Evolutionary conservation across 495 filamentous ascomycete genomes (phyloP).

Genomic region (Hypoxylon intermedium): DNA sequence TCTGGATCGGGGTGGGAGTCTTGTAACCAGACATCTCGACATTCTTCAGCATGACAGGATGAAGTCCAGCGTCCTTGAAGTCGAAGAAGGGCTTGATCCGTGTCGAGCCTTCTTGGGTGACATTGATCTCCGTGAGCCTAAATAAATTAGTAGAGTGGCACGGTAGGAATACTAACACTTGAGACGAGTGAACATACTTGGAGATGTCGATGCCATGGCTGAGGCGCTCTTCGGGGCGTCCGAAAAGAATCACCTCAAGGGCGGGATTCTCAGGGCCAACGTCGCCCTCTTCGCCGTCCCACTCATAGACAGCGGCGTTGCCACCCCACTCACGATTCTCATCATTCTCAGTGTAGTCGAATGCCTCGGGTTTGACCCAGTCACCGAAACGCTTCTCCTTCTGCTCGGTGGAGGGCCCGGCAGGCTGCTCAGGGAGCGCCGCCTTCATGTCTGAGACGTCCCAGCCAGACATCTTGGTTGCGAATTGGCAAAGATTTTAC

Average conservation of each 20-base stretch:
- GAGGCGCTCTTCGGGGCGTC: constrained; percentile 48
- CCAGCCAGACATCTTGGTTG: constrained; percentile 47
- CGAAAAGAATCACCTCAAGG: constrained; percentile 79
- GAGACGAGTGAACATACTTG: constrained; percentile 50
- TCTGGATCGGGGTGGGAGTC: constrained; percentile 84
- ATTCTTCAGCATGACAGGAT: constrained; percentile 83
- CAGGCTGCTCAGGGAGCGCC: constrained; percentile 39
- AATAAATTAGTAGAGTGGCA: background rate
- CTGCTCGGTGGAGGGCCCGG: constrained; percentile 25
- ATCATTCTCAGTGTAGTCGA: constrained; percentile 61
- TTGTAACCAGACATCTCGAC: constrained; percentile 68
- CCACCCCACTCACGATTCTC: constrained; percentile 42
- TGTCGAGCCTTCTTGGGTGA: constrained; percentile 64
- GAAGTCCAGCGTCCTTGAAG: constrained; percentile 81
- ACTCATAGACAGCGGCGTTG: constrained; percentile 76
- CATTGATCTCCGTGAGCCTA: constrained; percentile 63
- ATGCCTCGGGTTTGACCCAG: constrained; percentile 61
- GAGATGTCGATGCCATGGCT: constrained; percentile 55
- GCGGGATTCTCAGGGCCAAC: constrained; percentile 71
- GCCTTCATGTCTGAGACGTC: constrained; percentile 43
- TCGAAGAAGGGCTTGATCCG: constrained; percentile 62
- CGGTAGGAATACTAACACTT: background rate
- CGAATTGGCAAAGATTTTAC: background rate
- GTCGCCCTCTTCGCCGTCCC: constrained; percentile 84
- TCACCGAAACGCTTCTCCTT: constrained; percentile 36